These are phyloP conservation scores for Penicillium flavigenum DNA, from an alignment of 495 filamentous ascomycete species.

Conservation along the genomic window DNA sequence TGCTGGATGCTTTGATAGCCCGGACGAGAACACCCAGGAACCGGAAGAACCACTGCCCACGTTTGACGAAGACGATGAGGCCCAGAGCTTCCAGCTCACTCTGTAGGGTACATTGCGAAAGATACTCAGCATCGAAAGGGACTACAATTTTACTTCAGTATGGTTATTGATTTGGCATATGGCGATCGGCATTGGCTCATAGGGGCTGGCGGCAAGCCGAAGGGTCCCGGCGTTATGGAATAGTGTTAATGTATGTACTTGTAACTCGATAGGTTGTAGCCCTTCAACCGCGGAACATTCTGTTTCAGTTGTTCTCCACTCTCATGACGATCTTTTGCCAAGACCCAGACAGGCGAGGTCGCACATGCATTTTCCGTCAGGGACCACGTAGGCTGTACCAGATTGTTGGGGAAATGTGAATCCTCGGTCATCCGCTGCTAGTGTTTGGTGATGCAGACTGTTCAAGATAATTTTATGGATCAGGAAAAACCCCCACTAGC, in stretches of 20 bases:
- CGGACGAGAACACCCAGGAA: slow-evolving; percentile 23
- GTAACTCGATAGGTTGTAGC: slow-evolving; percentile 8
- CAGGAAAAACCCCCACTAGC: neutral
- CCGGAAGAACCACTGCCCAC: slow-evolving; percentile 33
- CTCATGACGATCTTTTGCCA: slow-evolving; percentile 24
- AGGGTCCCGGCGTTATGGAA: slow-evolving; percentile 24
- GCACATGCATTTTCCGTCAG: slow-evolving; percentile 15
- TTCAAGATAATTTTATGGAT: neutral
- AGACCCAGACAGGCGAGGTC: slow-evolving; percentile 17
- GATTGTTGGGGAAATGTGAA: neutral
- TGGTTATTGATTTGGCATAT: slow-evolving; percentile 11
- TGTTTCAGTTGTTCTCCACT: slow-evolving; percentile 33
- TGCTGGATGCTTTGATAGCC: slow-evolving; percentile 39
- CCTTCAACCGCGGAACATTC: slow-evolving; percentile 22
- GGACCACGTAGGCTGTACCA: slow-evolving; percentile 14
- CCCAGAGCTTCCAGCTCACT: slow-evolving; percentile 44
- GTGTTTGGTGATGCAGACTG: neutral
- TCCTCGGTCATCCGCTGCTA: neutral
- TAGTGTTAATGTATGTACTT: slow-evolving; percentile 10
- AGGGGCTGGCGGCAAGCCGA: slow-evolving; percentile 9
- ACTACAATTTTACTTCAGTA: slow-evolving; percentile 14
- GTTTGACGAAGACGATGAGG: slow-evolving; percentile 45
- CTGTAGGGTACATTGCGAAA: slow-evolving; percentile 24
- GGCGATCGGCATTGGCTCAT: slow-evolving; percentile 2
- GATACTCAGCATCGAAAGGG: neutral